Percentiles rank a stretch among this genome's conserved stretches.
These are phyloP conservation scores for Candida anglica DNA, from an alignment of 805 yeast genomes.

Conservation along the genomic window DNA sequence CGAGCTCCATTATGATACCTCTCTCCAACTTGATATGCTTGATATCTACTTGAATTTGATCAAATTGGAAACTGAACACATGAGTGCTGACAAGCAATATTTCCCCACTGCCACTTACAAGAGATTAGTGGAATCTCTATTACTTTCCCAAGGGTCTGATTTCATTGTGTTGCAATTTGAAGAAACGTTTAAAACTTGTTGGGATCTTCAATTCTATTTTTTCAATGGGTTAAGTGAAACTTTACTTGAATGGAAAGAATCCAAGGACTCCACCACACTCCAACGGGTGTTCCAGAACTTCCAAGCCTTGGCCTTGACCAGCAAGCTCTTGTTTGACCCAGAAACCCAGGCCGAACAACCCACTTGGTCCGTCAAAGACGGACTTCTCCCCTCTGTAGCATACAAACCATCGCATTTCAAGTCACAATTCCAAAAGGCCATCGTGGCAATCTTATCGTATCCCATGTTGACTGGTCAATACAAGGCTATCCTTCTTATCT, in stretches of 20 bases:
- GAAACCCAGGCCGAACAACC: conserved; percentile 27
- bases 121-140: conserved; percentile 24
- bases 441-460: conserved; percentile 54
- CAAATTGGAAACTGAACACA: conserved; percentile 50
- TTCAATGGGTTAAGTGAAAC: conserved; percentile 43
- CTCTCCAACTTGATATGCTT: conserved; percentile 49
- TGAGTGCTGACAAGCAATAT: conserved; percentile 49
- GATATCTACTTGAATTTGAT: conserved; percentile 55
- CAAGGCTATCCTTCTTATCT: conserved; percentile 60
- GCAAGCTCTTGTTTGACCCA: conserved; percentile 7
- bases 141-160: conserved; percentile 19
- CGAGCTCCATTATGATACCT: conserved; percentile 40
- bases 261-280: conserved; percentile 6
- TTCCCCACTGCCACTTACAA: conserved; percentile 59
- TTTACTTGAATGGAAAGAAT: conserved; percentile 16
- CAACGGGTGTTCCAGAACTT: conserved; percentile 34
- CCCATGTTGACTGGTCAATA: conserved; percentile 53
- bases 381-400: conserved; percentile 30
- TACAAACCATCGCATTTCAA: conserved; percentile 46
- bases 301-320: conserved; percentile 26
- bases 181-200: conserved; percentile 50
- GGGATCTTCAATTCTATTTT: conserved; percentile 78
- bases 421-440: conserved; percentile 63
- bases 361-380: conserved; percentile 28
- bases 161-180: conserved; percentile 53